Base-by-base conservation (phyloP, 495 filamentous ascomycete genomes). In the Hypoxylon intermedium region DNA sequence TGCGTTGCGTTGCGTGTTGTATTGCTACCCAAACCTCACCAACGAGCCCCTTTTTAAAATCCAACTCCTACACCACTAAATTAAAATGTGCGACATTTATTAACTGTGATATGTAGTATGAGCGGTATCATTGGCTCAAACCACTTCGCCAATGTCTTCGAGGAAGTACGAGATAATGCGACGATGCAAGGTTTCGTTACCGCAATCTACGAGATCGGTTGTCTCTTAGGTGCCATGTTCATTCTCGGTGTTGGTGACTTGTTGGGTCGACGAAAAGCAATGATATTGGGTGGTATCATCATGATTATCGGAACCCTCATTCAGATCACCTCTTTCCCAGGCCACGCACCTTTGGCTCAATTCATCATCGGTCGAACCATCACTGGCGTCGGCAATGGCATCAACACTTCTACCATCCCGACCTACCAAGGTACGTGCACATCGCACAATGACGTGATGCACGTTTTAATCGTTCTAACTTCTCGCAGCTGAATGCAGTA, bases 181-280 rank as follows among this genome's bases (percentile, higher is more conserved):
- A 87, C 85, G 1, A 90, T 91, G 84, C 89, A 93, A 69, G 90
- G 88, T 23, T 77, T 89, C 15, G 87, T 93, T 11, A 93, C 90
- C 2, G 88, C 90, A 2, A 89, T 95, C 37, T 94, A 93, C 68
- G 89, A 93, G 65, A 80, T 93, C 31, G 90, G 89, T 18, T 93
- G 90, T 74, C 73, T 93, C 13, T 69, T 83, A 7, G 90, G 91
- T 34, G 89, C 91, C 40, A 82, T 93, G 49, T 85, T 85, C 47
- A 86, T 89, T 16, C 75, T 93, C 31, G 74, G 78, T 28, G 79
- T 84, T 43, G 91, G 89, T 46, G 91, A 95, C 62, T 59, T 73
- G 9, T 72, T 90, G 4, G 90, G 91, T 16, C 78, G 91, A 63
- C 79, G 88, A 41, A 72, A 66, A 44, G 78, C 79, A 1, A 80